These are phyloP conservation scores for Antrodiella citrinella DNA, from an alignment of 768 basidiomycete genomes.

Conservation along the genomic window DNA sequence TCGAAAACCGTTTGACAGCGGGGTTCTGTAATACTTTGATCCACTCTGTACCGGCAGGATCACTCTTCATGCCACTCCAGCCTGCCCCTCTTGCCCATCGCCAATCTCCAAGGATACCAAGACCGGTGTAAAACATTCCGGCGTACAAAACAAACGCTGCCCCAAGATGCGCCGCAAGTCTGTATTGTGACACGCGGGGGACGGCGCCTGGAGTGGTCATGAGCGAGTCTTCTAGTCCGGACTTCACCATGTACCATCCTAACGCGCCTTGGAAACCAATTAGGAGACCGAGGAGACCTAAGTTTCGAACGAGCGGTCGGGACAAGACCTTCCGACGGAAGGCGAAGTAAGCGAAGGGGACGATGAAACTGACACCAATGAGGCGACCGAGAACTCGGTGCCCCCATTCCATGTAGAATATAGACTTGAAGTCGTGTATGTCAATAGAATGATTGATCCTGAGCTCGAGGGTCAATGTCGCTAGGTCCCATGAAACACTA, in stretches of 20 bases:
- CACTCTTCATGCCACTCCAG: constrained; percentile 48
- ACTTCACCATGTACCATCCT: constrained; percentile 99
- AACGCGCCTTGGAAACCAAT: constrained; percentile 88
- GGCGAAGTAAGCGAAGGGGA: constrained; percentile 78
- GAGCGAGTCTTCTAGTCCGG: constrained; percentile 79
- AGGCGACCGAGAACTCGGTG: constrained; percentile 91
- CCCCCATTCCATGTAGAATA: constrained; percentile 98
- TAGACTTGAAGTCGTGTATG: constrained; percentile 87
- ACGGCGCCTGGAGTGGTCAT: constrained; percentile 77
- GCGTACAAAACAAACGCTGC: constrained; percentile 86
- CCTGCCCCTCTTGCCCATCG: constrained; percentile 48
- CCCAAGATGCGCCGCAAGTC: constrained; percentile 92
- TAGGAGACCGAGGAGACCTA: constrained; percentile 66
- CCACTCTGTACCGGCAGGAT: constrained; percentile 28
- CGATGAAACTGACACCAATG: constrained; percentile 75
- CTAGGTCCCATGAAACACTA: constrained; percentile 1
- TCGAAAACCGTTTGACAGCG: constrained; percentile 48
- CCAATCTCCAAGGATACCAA: constrained; percentile 74
- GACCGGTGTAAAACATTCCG: constrained; percentile 81
- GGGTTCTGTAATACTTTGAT: constrained; percentile 46
- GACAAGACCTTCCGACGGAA: constrained; percentile 59
- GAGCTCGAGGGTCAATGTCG: not conserved
- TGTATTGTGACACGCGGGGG: constrained; percentile 94
- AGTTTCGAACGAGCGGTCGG: constrained; percentile 47
- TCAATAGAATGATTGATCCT: constrained; percentile 88